Evolutionary conservation across 2,329 filamentous ascomycete species (phyloP), one percentile per base, ranked within the genome.

Genomic region (Colletotrichum paranaense): DNA sequence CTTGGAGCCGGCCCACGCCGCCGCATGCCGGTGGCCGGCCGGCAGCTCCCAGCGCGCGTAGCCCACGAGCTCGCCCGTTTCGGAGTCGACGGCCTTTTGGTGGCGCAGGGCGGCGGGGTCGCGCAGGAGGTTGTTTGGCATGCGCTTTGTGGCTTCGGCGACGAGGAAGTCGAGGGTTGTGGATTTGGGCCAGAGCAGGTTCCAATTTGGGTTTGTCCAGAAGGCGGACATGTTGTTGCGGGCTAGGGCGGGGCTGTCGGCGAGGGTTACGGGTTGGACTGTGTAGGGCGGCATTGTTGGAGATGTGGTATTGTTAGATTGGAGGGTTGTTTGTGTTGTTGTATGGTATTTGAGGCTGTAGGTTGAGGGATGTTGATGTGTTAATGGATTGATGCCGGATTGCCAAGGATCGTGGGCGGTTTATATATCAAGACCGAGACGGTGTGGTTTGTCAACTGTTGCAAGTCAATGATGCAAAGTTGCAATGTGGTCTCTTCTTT

Each of bases 181-280:
- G 9, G 24, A 28, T 24, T 64, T 67, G 12, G 63, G 64, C 75
- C 76, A 76, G 6, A 75, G 49, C 3, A 78, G 62, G 11, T 65
- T 62, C 78, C 78, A 79, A 5, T 69, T 78, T 7, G 72, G 64
- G 28, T 78, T 75, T 2, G 72, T 75, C 75, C 74, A 78, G 68
- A 77, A 79, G n/a, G 77, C 78, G 52, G 69, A 72, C 67, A 78
- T 78, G 69, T 78, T 78, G 65, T 79, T 78, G 32, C 65, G 73
- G 1, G 76, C 76, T 9, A 79, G 24, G 9, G 72, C 76, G 16
- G 72, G 67, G 11, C 67, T 73, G 46, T 79, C 76, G 26, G 72
- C 72, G 28, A 77, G 62, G 7, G 76, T 77, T 55, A 76, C 78
- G 26, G 72, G 62, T 14, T 74, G 70, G 12, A 76, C 58, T 4